Conservation (phyloP, 2,329 filamentous ascomycete species). For the Paraphaeosphaeria sporulosa region DNA sequence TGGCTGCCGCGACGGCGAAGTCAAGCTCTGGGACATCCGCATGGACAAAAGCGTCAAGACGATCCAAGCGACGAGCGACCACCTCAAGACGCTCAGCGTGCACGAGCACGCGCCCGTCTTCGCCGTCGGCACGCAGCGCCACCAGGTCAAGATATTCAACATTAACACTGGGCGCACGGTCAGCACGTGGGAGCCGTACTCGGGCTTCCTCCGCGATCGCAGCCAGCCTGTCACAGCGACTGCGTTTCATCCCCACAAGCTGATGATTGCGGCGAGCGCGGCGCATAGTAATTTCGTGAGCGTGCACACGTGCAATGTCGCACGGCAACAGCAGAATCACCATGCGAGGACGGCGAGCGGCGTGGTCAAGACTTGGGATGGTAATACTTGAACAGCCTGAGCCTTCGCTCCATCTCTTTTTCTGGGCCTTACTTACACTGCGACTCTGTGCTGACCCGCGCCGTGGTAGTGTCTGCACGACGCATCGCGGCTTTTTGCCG, state of each 20-base stretch:
- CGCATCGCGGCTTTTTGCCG: neutral
- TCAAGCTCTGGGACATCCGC: constrained; percentile 95
- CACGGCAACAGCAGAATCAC: constrained; percentile 18
- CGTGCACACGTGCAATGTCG: constrained; percentile 67
- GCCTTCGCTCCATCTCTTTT: neutral
- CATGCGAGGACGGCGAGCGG: constrained; percentile 26
- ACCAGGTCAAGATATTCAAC: constrained; percentile 92
- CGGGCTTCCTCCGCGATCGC: constrained; percentile 83
- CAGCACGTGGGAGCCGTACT: constrained; percentile 87
- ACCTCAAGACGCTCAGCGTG: constrained; percentile 83
- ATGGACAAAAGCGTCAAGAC: constrained; percentile 79
- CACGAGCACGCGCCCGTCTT: constrained; percentile 98
- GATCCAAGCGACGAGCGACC: constrained; percentile 77
- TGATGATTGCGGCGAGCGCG: constrained; percentile 87
- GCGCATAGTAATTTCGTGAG: constrained; percentile 91
- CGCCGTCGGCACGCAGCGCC: constrained; percentile 87
- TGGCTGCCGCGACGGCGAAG: constrained; percentile 89
- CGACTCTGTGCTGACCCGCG: neutral
- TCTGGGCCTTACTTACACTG: too few species aligned
- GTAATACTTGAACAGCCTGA: constrained; percentile 14
- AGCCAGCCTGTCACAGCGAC: constrained; percentile 85
- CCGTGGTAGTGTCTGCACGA: neutral
- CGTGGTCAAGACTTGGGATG: constrained; percentile 46
- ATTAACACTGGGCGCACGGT: constrained; percentile 77
- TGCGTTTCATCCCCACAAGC: constrained; percentile 93